These are phyloP conservation scores for Immersiella caudata DNA, from an alignment of 495 filamentous ascomycete species.

Conservation along the genomic window DNA sequence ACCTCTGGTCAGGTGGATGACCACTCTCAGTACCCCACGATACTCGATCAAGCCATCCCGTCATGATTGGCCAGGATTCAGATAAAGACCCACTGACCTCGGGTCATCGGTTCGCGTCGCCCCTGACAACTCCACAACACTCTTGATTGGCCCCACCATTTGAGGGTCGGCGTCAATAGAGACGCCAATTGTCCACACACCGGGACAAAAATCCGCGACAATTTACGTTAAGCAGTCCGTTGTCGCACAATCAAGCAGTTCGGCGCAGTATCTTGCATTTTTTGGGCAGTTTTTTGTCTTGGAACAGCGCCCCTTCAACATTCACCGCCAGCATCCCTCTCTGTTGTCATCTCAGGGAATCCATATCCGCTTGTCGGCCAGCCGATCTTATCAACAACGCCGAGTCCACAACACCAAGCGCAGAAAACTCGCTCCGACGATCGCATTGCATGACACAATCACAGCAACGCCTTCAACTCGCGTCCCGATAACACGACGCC, in stretches of 20 bases:
- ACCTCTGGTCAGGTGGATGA: no score
- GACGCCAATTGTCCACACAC: background rate
- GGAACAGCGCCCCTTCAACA: background rate
- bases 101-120: slow-evolving; percentile 21
- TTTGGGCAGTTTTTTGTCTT: background rate
- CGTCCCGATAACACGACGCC: slow-evolving; percentile 16
- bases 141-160: slow-evolving; percentile 24
- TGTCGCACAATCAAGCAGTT: background rate
- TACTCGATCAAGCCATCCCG: slow-evolving; percentile 2
- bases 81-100: background rate
- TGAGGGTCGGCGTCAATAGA: background rate
- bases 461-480: slow-evolving; percentile 3
- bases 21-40: background rate
- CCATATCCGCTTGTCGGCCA: background rate
- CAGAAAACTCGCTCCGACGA: slow-evolving; percentile 9
- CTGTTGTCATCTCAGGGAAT: slow-evolving; percentile 4
- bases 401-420: slow-evolving; percentile 5
- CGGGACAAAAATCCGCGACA: slow-evolving; percentile 4
- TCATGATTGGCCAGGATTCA: slow-evolving; percentile 7
- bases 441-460: slow-evolving; percentile 26
- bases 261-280: background rate
- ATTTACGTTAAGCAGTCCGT: slow-evolving; percentile 4
- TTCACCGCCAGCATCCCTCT: background rate
- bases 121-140: slow-evolving; percentile 23
- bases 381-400: slow-evolving; percentile 3